Percentiles rank a stretch among this genome's conserved stretches.
phyloP scores from a whole-genome alignment of 768 basidiomycete species.

The Austroboletus eburneus region DNA sequence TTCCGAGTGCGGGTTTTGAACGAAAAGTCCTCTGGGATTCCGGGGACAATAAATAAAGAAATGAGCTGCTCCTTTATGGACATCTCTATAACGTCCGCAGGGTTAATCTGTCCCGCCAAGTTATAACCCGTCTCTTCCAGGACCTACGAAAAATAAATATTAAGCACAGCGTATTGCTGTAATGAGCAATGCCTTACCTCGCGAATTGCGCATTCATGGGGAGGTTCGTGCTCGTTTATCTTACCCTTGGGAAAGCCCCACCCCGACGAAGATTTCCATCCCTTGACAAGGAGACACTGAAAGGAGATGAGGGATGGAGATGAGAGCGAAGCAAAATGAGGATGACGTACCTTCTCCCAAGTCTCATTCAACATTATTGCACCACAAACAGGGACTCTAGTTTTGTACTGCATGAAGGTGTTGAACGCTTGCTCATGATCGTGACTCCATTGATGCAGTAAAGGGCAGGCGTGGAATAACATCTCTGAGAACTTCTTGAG shows the following conservation, averaged over 20 bases:
- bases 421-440: slow-evolving; percentile 85
- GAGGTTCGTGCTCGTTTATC: slow-evolving; percentile 91
- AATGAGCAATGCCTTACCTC: slow-evolving; percentile 56
- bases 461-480: slow-evolving; percentile 81
- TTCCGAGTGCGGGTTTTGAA: slow-evolving; percentile 96
- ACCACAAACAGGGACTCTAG: slow-evolving; percentile 93
- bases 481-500: slow-evolving; percentile 93
- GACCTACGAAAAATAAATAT: slow-evolving; percentile 51
- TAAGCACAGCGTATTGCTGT: slow-evolving; percentile 7
- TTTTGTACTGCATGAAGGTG: slow-evolving; percentile 95
- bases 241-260: slow-evolving; percentile 99
- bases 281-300: slow-evolving; percentile 95
- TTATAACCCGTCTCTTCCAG: slow-evolving; percentile 97
- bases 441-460: slow-evolving; percentile 77
- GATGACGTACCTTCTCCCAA: slow-evolving; percentile 78
- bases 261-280: slow-evolving; percentile 93
- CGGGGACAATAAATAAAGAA: slow-evolving; percentile 85
- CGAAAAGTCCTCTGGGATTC: slow-evolving; percentile 79
- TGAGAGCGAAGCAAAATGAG: slow-evolving; percentile 4
- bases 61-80: slow-evolving; percentile 89
- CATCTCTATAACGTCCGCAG: slow-evolving; percentile 72
- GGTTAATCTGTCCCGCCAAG: slow-evolving; percentile 60
- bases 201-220: slow-evolving; percentile 80
- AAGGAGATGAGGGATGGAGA: slow-evolving; percentile 9
- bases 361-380: slow-evolving; percentile 91